Evolutionary conservation across 805 yeast genomes (phyloP).

Genomic region (Candida germanica): DNA sequence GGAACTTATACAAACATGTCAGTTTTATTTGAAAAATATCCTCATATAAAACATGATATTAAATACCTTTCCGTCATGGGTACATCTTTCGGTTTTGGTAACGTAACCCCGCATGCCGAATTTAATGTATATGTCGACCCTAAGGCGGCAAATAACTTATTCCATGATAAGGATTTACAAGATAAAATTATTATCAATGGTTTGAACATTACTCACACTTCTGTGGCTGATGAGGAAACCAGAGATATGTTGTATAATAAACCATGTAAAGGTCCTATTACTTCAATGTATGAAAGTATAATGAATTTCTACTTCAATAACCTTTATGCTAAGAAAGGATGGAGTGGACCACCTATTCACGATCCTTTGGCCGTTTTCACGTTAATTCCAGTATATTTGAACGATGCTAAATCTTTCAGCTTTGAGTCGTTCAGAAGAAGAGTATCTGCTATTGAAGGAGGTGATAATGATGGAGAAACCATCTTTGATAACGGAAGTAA

Average conservation of each 20-base stretch:
- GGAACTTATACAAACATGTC: slow-evolving; percentile 79
- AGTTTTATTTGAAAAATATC: slow-evolving; percentile 49
- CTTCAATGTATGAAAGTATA: slow-evolving; percentile 30
- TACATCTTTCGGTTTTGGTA: slow-evolving; percentile 56
- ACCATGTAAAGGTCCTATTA: slow-evolving; percentile 29
- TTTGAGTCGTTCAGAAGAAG: slow-evolving; percentile 25
- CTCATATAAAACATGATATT: slow-evolving; percentile 49
- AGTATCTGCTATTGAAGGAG: slow-evolving; percentile 23
- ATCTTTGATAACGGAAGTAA: slow-evolving; percentile 11
- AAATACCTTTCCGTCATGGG: slow-evolving; percentile 72
- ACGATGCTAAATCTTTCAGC: slow-evolving; percentile 13
- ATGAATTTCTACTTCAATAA: slow-evolving; percentile 18
- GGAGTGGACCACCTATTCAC: slow-evolving; percentile 71
- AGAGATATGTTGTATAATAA: slow-evolving; percentile 25
- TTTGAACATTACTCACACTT: slow-evolving; percentile 67
- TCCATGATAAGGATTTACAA: slow-evolving; percentile 45
- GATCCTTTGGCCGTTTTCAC: slow-evolving; percentile 74
- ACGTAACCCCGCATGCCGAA: slow-evolving; percentile 57
- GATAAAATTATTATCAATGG: slow-evolving; percentile 58
- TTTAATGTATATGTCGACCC: slow-evolving; percentile 79
- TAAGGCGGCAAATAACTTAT: slow-evolving; percentile 60
- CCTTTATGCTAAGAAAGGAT: slow-evolving; percentile 11
- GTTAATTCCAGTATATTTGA: slow-evolving; percentile 44
- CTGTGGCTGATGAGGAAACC: slow-evolving; percentile 41
- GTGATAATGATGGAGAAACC: slow-evolving; percentile 31